Evolutionary conservation across 169 alveolate species (phyloP).

Genomic region (Prorocentrum cordatum): DNA sequence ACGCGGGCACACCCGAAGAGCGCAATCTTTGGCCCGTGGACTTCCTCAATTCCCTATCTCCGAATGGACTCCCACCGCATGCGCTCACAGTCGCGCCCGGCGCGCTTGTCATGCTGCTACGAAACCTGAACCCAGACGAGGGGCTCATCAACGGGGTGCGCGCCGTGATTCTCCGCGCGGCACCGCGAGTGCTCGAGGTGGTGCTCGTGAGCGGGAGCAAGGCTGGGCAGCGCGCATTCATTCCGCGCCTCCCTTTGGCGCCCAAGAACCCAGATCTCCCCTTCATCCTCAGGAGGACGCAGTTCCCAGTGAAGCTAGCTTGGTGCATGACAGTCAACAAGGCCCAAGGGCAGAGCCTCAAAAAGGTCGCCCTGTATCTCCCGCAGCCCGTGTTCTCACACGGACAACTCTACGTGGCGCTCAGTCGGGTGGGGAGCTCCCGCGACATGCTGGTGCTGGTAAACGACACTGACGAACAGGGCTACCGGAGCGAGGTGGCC

Average conservation of each 20-base stretch:
- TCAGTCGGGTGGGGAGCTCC: neutral
- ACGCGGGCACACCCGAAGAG: neutral
- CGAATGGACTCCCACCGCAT: neutral
- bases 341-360: slow-evolving; percentile 1
- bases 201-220: neutral
- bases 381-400: too few relatives aligned
- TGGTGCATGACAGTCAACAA: neutral
- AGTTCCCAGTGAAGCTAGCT: neutral
- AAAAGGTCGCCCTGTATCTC: neutral
- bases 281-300: neutral
- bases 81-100: neutral
- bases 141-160: neutral
- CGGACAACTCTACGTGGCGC: neutral
- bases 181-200: neutral
- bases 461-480: too few relatives aligned
- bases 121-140: neutral
- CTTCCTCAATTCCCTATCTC: neutral
- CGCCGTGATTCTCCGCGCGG: neutral
- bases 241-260: neutral
- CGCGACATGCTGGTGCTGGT: neutral
- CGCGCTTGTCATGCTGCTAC: neutral
- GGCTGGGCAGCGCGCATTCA: neutral
- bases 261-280: neutral
- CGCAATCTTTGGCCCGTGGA: neutral
- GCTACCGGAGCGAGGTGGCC: too few relatives aligned